Conservation (phyloP, 306 rosid genomes). For the Vigna reflexopilosa region DNA sequence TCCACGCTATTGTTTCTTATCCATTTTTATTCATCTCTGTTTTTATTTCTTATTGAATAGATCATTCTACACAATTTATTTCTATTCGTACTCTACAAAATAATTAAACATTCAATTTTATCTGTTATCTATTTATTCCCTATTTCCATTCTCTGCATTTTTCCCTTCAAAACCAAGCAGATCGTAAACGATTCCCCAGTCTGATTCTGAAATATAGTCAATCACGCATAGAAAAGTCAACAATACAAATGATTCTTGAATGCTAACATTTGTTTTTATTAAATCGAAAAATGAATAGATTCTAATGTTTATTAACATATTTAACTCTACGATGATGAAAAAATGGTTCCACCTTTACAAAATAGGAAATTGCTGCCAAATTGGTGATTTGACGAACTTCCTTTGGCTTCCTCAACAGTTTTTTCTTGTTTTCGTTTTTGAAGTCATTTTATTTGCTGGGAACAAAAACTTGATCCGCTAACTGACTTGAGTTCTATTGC, state of each 20-base stretch:
- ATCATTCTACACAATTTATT: too few species aligned
- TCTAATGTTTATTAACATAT: neutral
- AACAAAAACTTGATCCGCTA: neutral
- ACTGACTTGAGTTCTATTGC: neutral
- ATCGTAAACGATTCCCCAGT: neutral
- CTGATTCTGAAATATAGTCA: slow-evolving; percentile 21
- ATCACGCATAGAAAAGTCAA: neutral
- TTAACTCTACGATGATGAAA: neutral
- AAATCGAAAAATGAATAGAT: slow-evolving; percentile 10
- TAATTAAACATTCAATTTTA: too few species aligned
- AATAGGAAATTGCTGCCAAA: neutral
- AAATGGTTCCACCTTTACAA: neutral
- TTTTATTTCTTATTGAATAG: too few species aligned
- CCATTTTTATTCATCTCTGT: too few species aligned
- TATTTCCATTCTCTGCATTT: too few species aligned
- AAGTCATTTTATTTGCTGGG: neutral
- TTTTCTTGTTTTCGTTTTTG: neutral
- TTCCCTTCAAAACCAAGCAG: too few species aligned
- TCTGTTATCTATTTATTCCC: too few species aligned
- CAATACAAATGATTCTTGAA: slow-evolving; percentile 7
- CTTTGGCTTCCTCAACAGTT: neutral
- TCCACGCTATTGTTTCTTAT: too few species aligned
- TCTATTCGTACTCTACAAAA: too few species aligned
- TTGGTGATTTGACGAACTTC: slow-evolving; percentile 1
- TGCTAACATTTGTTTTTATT: neutral